Percentiles rank a stretch among this genome's conserved stretches.
Evolutionary conservation across 331 rosid genomes (phyloP).

Genomic region (Quercus phellos): DNA sequence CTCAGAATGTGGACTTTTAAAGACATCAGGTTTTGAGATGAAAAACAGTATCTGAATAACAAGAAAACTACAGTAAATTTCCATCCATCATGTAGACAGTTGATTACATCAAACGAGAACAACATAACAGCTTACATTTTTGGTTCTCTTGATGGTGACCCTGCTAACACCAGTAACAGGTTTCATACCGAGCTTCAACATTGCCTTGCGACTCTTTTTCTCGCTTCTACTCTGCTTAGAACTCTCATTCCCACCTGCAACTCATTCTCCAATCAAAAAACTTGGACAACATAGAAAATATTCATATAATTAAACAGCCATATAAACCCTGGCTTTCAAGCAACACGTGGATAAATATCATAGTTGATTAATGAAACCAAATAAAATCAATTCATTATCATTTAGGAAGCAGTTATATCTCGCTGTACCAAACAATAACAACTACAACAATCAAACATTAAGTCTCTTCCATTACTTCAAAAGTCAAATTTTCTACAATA

Average conservation of each 20-base stretch:
- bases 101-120: background rate
- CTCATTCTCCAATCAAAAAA: conserved; percentile 8
- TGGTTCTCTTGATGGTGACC: conserved; percentile 85
- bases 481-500: background rate
- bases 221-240: conserved; percentile 91
- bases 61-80: background rate
- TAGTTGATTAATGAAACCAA: background rate
- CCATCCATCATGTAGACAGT: background rate
- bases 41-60: conserved; percentile 60
- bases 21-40: conserved; percentile 91
- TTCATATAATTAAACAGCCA: background rate
- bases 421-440: no score
- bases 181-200: conserved; percentile 82
- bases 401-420: background rate
- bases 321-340: background rate
- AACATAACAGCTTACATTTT: conserved; percentile 44
- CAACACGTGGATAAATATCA: background rate
- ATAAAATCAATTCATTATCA: background rate
- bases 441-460: no score
- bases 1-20: conserved; percentile 86
- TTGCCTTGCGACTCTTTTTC: conserved; percentile 87
- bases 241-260: conserved; percentile 52
- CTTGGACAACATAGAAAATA: background rate
- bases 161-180: conserved; percentile 79
- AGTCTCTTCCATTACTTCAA: background rate